phyloP scores from a whole-genome alignment of 208 protist species.

The Phytomonas francai region DNA sequence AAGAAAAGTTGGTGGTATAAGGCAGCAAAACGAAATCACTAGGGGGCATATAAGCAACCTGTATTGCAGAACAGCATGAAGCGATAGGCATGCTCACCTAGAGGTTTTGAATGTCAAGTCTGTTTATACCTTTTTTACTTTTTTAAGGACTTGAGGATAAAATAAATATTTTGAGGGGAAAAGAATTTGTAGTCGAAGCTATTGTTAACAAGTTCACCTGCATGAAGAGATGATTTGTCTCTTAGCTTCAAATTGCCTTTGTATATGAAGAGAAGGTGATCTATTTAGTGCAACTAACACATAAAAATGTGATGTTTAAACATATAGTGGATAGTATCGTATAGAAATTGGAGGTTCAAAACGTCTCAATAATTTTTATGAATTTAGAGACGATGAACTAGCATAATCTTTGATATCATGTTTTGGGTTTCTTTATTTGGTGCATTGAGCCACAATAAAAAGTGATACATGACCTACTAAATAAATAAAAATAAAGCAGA shows the following conservation, averaged over 20 bases:
- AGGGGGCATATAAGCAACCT: not conserved
- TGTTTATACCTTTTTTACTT: conserved; percentile 12
- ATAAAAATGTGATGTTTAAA: not conserved
- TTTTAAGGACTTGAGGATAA: not conserved
- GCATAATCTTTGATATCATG: not conserved
- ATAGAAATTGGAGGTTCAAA: not conserved
- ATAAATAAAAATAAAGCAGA: not conserved
- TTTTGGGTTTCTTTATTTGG: not conserved
- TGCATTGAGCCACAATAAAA: not conserved
- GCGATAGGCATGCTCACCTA: not conserved
- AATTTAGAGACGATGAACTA: not conserved
- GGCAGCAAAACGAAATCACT: not conserved
- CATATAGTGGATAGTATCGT: not conserved
- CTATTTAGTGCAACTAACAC: not conserved
- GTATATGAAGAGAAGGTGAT: not conserved
- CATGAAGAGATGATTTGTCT: not conserved
- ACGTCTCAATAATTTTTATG: not conserved
- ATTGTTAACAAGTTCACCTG: not conserved
- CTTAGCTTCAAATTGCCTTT: not conserved
- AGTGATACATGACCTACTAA: not conserved
- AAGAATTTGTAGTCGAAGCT: not conserved
- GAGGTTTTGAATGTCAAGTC: not conserved
- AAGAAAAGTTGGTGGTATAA: not conserved
- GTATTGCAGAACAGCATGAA: not conserved
- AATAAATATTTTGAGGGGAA: not conserved